phyloP scores from a whole-genome alignment of 1,284 basidiomycete genomes.

The Mycosarcoma mackinlayi region DNA sequence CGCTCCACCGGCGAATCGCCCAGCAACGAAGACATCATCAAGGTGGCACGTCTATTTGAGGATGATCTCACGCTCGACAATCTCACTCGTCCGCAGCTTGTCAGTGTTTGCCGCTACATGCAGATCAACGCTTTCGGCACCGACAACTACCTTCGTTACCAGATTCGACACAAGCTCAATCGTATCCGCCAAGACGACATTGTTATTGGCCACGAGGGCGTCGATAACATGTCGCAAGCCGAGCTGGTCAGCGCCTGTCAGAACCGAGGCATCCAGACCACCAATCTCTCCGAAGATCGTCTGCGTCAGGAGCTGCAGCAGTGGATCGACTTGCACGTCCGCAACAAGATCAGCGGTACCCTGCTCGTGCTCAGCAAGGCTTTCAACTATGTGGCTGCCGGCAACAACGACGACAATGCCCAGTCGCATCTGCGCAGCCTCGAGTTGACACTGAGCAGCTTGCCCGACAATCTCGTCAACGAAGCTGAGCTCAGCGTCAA shows the following conservation, averaged over 20 bases:
- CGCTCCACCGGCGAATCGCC: slow-evolving; percentile 94
- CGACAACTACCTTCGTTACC: slow-evolving; percentile 95
- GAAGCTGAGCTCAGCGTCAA: slow-evolving; percentile 97
- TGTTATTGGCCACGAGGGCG: slow-evolving; percentile 86
- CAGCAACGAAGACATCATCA: slow-evolving; percentile 86
- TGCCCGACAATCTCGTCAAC: slow-evolving; percentile 95
- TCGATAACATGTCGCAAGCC: slow-evolving; percentile 86
- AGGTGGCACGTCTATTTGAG: slow-evolving; percentile 95
- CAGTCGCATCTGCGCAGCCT: slow-evolving; percentile 77
- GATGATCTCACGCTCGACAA: slow-evolving; percentile 98
- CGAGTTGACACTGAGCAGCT: slow-evolving; percentile 88
- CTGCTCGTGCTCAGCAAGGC: slow-evolving; percentile 91
- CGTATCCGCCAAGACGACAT: slow-evolving; percentile 90
- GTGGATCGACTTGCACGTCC: slow-evolving; percentile 93
- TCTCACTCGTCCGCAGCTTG: slow-evolving; percentile 93
- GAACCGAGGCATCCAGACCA: slow-evolving; percentile 90
- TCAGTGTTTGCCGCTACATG: slow-evolving; percentile 93
- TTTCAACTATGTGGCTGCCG: slow-evolving; percentile 78
- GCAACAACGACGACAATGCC: slow-evolving; percentile 36
- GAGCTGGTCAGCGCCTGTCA: slow-evolving; percentile 94
- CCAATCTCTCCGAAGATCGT: slow-evolving; percentile 73
- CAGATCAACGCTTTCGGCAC: slow-evolving; percentile 98
- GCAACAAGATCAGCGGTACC: slow-evolving; percentile 86
- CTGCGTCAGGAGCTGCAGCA: slow-evolving; percentile 88
- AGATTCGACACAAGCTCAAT: slow-evolving; percentile 85